Base-by-base conservation (phyloP, 192 early-diverging fungal genomes). In the Coemansia sp. region DNA sequence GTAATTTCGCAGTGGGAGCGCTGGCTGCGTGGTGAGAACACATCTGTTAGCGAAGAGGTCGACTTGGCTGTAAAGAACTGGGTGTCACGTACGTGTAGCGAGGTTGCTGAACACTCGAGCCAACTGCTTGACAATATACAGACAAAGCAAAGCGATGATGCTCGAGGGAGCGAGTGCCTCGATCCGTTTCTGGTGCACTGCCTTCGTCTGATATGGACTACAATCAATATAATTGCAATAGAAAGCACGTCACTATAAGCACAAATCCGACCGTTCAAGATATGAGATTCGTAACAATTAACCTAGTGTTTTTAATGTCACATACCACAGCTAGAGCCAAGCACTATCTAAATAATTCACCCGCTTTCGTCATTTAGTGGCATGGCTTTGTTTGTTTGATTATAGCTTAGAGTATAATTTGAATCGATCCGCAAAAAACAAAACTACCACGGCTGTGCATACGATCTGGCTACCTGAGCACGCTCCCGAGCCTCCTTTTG, bases 401-500 rank as follows among this genome's bases (percentile, higher is more conserved):
- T 31, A 31, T 31, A 31, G 31, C 31, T 31, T 31, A 7, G 8
- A 31, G 31, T 31, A 31, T 31, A 31, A 31, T 31, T 31, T 31
- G 31, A 31, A 31, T 7, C 31, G 6, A 31, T 31, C 5, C 31
- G 31, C 31, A 31, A 31, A 31, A 31, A 31, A 7, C 31, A 31
- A 31, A 31, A 31, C 31, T 47, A 78, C 75, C 75, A 79, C 7
- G 71, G 76, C 6, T 63, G 70, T n/a, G 18, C 56, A 25, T 67
- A 67, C 20, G 70, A 66, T 44, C 64, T 63, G 10, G 76, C 56
- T 5, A 64, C 46, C 53, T 73, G 70, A 8, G 67, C 76, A 25
- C 67, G 67, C 42, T 79, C 70, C 11, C 57, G 67, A 9, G 66
- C 71, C 28, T 73, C 76, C 50, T 63, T 68, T 36, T 79, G 76